Conservation (phyloP, 2,329 filamentous ascomycete species). For the Clarireedia monteithiana region DNA sequence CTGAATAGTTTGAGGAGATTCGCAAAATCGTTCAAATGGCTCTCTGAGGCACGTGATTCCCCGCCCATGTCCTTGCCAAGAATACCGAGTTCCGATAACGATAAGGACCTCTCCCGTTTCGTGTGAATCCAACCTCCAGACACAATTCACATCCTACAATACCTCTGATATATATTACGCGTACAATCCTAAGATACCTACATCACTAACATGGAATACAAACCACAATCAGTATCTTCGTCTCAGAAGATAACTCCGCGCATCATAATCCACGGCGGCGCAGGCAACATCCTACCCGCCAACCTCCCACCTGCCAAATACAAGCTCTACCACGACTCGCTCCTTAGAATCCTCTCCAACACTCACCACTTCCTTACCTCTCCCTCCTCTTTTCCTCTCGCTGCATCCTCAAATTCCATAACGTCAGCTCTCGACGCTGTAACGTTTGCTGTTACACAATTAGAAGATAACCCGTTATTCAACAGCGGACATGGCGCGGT, state of each 20-base stretch:
- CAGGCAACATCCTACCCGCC: constrained; percentile 57
- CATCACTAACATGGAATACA: constrained; percentile 11
- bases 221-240: constrained; percentile 3
- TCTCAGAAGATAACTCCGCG: constrained; percentile 13
- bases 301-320: constrained; percentile 53
- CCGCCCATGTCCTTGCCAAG: too few species aligned
- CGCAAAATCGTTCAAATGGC: too few species aligned
- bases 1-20: too few species aligned
- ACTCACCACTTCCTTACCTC: constrained; percentile 38
- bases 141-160: too few species aligned
- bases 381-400: constrained; percentile 51
- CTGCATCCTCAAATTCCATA: constrained; percentile 29
- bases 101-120: too few species aligned
- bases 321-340: constrained; percentile 47
- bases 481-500: constrained; percentile 80
- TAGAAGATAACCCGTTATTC: constrained; percentile 77
- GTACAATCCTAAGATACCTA: too few species aligned
- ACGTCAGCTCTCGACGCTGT: constrained; percentile 61
- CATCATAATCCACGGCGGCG: constrained; percentile 49
- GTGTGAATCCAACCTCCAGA: too few species aligned
- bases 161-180: too few species aligned
- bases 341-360: constrained; percentile 52
- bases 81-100: too few species aligned
- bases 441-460: constrained; percentile 63
- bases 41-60: too few species aligned